Percentiles rank a stretch among this genome's conserved stretches.
These are phyloP conservation scores for Vanderwaltozyma polyspora DNA, from an alignment of 805 yeast genomes.

Conservation along the genomic window DNA sequence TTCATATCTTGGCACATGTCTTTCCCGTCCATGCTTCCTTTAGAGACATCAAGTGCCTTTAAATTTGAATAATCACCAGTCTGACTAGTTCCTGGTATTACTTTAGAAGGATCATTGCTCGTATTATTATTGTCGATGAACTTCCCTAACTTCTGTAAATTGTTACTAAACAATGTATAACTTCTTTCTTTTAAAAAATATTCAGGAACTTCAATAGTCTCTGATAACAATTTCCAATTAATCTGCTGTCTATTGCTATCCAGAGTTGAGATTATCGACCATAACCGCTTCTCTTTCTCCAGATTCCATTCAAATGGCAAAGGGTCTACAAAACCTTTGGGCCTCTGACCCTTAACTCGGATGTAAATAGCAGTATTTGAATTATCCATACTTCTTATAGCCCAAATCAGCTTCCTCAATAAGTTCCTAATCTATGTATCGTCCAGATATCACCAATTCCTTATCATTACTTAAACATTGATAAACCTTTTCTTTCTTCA, in stretches of 20 bases:
- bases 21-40: no score
- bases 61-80: no score
- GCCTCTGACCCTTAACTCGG: conserved; percentile 33
- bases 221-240: conserved; percentile 26
- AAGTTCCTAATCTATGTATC: no score
- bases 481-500: no score
- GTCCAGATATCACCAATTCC: no score
- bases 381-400: no score
- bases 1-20: no score
- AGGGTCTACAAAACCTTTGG: conserved; percentile 33
- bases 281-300: conserved; percentile 25
- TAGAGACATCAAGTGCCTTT: not conserved
- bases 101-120: not conserved
- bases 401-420: no score
- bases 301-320: conserved; percentile 24
- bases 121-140: not conserved
- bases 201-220: conserved; percentile 27
- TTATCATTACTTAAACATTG: no score
- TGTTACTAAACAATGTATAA: conserved; percentile 19
- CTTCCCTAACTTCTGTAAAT: conserved; percentile 8
- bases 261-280: conserved; percentile 19
- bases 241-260: conserved; percentile 15
- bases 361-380: conserved; percentile 31
- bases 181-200: conserved; percentile 22
- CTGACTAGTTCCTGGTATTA: not conserved